These are phyloP conservation scores for Ricinus communis DNA, from an alignment of 345 rosid genomes.

Conservation along the genomic window DNA sequence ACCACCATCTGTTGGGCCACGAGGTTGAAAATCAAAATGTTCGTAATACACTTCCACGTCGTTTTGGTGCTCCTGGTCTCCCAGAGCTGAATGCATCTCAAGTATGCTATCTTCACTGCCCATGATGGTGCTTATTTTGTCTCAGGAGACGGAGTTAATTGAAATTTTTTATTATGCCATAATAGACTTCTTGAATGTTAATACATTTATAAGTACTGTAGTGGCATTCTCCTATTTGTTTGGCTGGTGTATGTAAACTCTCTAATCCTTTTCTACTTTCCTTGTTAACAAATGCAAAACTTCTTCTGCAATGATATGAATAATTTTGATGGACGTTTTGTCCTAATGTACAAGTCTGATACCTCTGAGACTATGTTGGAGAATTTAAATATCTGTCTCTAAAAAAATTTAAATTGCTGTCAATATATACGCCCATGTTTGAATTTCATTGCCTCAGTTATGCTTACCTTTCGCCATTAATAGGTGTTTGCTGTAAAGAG, in stretches of 20 bases:
- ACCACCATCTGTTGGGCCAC: slow-evolving; percentile 96
- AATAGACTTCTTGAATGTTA: neutral
- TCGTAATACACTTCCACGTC: slow-evolving; percentile 86
- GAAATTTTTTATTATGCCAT: neutral
- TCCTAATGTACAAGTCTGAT: neutral
- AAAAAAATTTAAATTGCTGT: neutral
- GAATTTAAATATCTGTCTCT: neutral
- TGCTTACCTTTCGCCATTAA: slow-evolving; percentile 11
- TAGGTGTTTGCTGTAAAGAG: slow-evolving; percentile 98
- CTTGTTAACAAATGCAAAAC: neutral
- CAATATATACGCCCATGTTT: neutral
- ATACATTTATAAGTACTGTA: neutral
- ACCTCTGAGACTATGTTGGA: neutral
- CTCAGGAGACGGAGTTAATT: neutral
- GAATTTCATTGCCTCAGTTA: neutral
- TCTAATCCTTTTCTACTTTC: neutral
- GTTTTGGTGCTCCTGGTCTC: slow-evolving; percentile 99
- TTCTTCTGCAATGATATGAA: neutral
- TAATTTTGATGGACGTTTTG: neutral
- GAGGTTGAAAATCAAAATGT: slow-evolving; percentile 98
- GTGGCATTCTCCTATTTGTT: neutral
- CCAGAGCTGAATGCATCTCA: slow-evolving; percentile 99
- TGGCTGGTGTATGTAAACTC: neutral
- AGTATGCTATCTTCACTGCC: slow-evolving; percentile 36
- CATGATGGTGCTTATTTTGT: neutral